These are phyloP conservation scores for Scheffersomyces ergatensis DNA, from an alignment of 805 yeast genomes.

Conservation along the genomic window DNA sequence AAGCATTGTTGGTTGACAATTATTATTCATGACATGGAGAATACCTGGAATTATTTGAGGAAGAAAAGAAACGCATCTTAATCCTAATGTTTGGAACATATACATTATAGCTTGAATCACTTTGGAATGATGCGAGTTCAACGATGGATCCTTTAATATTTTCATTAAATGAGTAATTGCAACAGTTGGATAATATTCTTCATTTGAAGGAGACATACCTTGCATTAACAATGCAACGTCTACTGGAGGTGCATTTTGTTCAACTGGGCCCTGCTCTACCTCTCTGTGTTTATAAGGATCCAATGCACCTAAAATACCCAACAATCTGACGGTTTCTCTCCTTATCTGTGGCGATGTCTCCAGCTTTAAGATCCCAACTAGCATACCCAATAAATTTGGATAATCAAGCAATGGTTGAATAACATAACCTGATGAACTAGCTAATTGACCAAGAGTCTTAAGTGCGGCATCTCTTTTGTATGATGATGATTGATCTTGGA, in stretches of 20 bases:
- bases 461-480: constrained; percentile 87
- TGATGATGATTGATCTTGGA: constrained; percentile 90
- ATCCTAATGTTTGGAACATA: constrained; percentile 84
- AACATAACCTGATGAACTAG: constrained; percentile 91
- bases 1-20: constrained; percentile 73
- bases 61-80: constrained; percentile 85
- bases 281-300: constrained; percentile 96
- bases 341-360: constrained; percentile 74
- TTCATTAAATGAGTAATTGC: constrained; percentile 84
- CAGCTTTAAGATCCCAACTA: constrained; percentile 77
- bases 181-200: constrained; percentile 93
- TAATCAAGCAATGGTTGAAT: constrained; percentile 89
- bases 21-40: constrained; percentile 69
- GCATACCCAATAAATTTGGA: constrained; percentile 81
- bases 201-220: constrained; percentile 89
- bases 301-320: constrained; percentile 93
- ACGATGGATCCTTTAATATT: constrained; percentile 78
- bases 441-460: constrained; percentile 80
- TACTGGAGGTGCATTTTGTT: constrained; percentile 84
- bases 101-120: constrained; percentile 93
- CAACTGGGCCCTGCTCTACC: constrained; percentile 71
- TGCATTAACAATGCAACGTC: constrained; percentile 89
- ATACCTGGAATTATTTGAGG: constrained; percentile 88
- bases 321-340: constrained; percentile 81
- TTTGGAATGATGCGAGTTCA: constrained; percentile 82